Evolutionary conservation across 2,329 filamentous ascomycete species (phyloP), one percentile per base, ranked within the genome.

Genomic region (Delphinella strobiligena): DNA sequence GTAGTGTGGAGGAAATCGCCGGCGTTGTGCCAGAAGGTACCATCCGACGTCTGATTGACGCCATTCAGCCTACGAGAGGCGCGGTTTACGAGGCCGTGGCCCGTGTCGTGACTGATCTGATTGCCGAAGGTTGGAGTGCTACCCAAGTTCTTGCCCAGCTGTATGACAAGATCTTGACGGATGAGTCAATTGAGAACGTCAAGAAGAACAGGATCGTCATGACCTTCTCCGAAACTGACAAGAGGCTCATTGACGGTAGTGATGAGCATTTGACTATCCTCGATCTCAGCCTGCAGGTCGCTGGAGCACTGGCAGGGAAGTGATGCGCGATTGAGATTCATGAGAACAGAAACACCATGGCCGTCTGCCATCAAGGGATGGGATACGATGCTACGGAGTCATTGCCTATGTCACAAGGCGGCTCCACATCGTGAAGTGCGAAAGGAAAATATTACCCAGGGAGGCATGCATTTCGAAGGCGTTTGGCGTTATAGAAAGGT

Each of bases 101-200:
- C 0, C 78, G 77, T 48, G 79, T 85, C 4, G 82, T 96, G 4
- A 84, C 88, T 51, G 82, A 94, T 48, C 78, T 98, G 68, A 80
- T 96, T 34, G 89, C 89, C 0, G 91, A 96, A 63, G 91, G 91
- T 7, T 98, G 91, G 89, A 95, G 88, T 58, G 91, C 89, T 17
- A 78, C 80, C 5, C 91, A 96, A 61, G 75, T 95, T 18, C 72
- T 96, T 29, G 67, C 74, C 14, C 87, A 94, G 71, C 67, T 94
- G 31, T 96, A 95, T 54, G 82, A 91, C 60, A 69, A 74, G 18
- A 66, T 96, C 29, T 74, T 94, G 19, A 43, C 60, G 15, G 84
- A 76, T 55, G 86, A 94, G 54, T 72, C 78, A 5, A 80, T 95
- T 17, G 75, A 78, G 0, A 86, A 95, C 54, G 62, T 75, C 10